Evolutionary conservation across 2,329 filamentous ascomycete genomes (phyloP), one percentile per base, ranked within the genome.

Genomic region (Ophiostoma pallidulum): DNA sequence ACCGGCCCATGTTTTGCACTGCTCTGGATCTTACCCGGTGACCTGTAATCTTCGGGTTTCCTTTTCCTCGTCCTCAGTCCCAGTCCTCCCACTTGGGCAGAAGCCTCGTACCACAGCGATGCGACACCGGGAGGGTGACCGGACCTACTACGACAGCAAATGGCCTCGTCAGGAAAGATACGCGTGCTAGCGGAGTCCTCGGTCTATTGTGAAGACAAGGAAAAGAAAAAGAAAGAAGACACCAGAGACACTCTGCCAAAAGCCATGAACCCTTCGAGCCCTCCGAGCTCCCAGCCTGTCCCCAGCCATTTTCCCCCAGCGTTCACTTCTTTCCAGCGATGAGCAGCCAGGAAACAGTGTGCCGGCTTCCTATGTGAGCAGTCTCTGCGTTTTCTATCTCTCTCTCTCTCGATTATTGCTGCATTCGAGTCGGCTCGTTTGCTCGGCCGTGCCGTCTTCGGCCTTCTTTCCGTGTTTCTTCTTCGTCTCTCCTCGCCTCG

Each of bases 21-120:
- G 12, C 19, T 28, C 31, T 44, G 42, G 16, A 16, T 38, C 33
- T 38, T 31, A 9, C 16, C 45, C 37, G 29, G 29, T 47, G 45
- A 37, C 29, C 9, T 47, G n/a, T n/a, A n/a, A n/a, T n/a, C n/a
- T 41, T 47, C 37, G 29, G 37, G 37, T 48, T 39, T 26, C 32
- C 26, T 16, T 36, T 14, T 19, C 26, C 19, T 37, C 12, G 19
- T 22, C 4, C 28, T 32, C 38, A n/a, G 33, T 4, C 4, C 16
- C 24, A n/a, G n/a, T 12, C 20, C n/a, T 14, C 16, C 38, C 19
- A 22, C n/a, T 41, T 31, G 22, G 31, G 31, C 32, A 41, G 39
- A 41, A n/a, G n/a, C n/a, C n/a, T n/a, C 32, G 22, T 9, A 12
- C 16, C 13, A 24, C 16, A 29, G 31, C 22, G 22, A 10, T 10